Evolutionary conservation across 192 early-diverging fungal genomes (phyloP), one percentile per base, ranked within the genome.

Genomic region (Backusella morwellensis): DNA sequence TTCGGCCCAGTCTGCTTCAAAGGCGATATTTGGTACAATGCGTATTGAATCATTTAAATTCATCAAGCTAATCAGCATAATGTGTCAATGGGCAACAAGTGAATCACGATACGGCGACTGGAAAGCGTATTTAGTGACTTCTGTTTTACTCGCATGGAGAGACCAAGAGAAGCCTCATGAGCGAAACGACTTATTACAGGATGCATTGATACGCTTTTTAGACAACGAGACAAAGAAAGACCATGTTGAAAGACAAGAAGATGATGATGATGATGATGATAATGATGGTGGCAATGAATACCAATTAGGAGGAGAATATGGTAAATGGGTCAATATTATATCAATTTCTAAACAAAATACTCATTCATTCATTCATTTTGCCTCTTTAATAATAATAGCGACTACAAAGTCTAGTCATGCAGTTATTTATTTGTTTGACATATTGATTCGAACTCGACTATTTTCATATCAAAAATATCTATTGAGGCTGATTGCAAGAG

Each of bases 381-480:
- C 36, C 0, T 9, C 36, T 40, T 40, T 40, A 40, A 38, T 38
- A 38, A 38, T 38, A 7, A 9, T 38, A 67, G 50, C 29, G 0
- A 36, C 34, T 36, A 23, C 38, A 40, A 66, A 41, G 23, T 70
- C 44, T 0, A 70, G 54, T 70, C 35, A 44, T 19, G 67, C 83
- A 1, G 77, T 88, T 3, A 75, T 84, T 11, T 77, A 78, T 17
- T 76, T 91, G 19, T 90, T 87, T 76, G 85, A 82, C 15, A 86
- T 84, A 17, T 73, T 91, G n/a, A 90, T 88, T 40, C 79, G 82
- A 38, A 72, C 82, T n/a, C 79, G 82, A 35, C 71, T 88, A n/a
- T 91, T 91, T 67, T 89, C 89, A 0, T 87, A 90, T 66, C 86
- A 86, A 34, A 79, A 84, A 7, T 91, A 91, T 66, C 71, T 89